A percentile compares a stretch with the other conserved stretches of the same genome.
Conservation (phyloP, 73 alveolate genomes). For the Loxodes magnus region DNA sequence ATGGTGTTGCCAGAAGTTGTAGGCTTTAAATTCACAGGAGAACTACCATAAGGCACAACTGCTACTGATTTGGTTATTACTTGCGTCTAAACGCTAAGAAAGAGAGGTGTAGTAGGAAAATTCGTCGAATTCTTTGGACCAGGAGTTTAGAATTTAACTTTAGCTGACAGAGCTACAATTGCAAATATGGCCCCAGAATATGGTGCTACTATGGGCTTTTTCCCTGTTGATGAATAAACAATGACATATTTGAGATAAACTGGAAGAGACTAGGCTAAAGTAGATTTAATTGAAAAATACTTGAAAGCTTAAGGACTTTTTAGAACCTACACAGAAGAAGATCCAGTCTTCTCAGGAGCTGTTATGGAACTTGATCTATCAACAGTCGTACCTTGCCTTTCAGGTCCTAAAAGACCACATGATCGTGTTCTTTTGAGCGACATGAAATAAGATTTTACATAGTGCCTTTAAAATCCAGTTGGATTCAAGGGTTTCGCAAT, state of each 20-base stretch:
- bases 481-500: conserved; percentile 76
- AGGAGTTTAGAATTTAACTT: conserved; percentile 52
- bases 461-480: conserved; percentile 37
- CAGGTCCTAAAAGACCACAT: conserved; percentile 83
- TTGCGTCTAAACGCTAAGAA: conserved; percentile 65
- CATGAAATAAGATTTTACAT: conserved; percentile 46
- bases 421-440: conserved; percentile 40
- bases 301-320: conserved; percentile 48
- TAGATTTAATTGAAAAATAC: conserved; percentile 38
- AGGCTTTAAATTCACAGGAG: conserved; percentile 80
- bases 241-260: conserved; percentile 43
- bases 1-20: conserved; percentile 84
- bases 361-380: conserved; percentile 59
- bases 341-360: conserved; percentile 44
- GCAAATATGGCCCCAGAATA: conserved; percentile 85
- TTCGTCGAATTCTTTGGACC: conserved; percentile 82
- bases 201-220: conserved; percentile 83
- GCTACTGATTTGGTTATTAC: conserved; percentile 85
- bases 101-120: conserved; percentile 84
- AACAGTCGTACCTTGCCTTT: conserved; percentile 55
- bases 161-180: conserved; percentile 80
- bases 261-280: conserved; percentile 43
- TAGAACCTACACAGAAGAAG: conserved; percentile 44
- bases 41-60: conserved; percentile 55
- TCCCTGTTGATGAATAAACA: conserved; percentile 71